Conservation (phyloP, 2,329 filamentous ascomycete genomes). For the Penicillium freii region DNA sequence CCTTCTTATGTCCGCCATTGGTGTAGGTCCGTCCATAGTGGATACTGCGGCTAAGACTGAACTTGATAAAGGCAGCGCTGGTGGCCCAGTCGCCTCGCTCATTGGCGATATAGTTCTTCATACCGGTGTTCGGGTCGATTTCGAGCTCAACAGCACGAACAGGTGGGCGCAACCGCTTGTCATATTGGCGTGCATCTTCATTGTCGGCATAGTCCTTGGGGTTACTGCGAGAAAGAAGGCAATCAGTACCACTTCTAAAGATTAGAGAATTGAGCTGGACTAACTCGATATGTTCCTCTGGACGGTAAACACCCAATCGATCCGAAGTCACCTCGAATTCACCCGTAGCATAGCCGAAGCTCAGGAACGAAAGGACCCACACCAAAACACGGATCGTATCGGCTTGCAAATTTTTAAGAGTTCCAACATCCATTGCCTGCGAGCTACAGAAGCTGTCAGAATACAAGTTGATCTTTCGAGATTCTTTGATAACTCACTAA, state of each 20-base stretch:
- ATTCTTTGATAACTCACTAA: slow-evolving; percentile 49
- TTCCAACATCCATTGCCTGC: slow-evolving; percentile 77
- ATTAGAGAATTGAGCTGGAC: slow-evolving; percentile 9
- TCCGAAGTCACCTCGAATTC: slow-evolving; percentile 84
- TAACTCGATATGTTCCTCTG: slow-evolving; percentile 60
- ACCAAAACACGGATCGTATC: slow-evolving; percentile 76
- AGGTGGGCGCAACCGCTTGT: slow-evolving; percentile 76
- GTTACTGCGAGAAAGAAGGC: slow-evolving; percentile 60
- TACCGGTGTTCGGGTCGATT: slow-evolving; percentile 75
- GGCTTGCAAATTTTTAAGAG: slow-evolving; percentile 73
- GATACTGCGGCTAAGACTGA: slow-evolving; percentile 69
- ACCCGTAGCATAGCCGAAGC: slow-evolving; percentile 79
- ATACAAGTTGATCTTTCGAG: background rate
- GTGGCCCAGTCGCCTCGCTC: slow-evolving; percentile 86
- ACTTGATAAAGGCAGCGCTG: slow-evolving; percentile 78
- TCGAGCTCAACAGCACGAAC: slow-evolving; percentile 69
- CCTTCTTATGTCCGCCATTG: slow-evolving; percentile 58
- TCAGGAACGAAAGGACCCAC: slow-evolving; percentile 78
- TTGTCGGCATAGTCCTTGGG: slow-evolving; percentile 85
- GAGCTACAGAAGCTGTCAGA: slow-evolving; percentile 46
- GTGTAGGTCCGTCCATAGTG: slow-evolving; percentile 76
- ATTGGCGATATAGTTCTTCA: slow-evolving; percentile 99
- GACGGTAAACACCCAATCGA: slow-evolving; percentile 74
- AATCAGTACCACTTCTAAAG: slow-evolving; percentile 1
- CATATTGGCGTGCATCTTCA: slow-evolving; percentile 72